These are phyloP conservation scores for Colletotrichum siamense DNA, from an alignment of 2,329 filamentous ascomycete genomes.

Conservation along the genomic window DNA sequence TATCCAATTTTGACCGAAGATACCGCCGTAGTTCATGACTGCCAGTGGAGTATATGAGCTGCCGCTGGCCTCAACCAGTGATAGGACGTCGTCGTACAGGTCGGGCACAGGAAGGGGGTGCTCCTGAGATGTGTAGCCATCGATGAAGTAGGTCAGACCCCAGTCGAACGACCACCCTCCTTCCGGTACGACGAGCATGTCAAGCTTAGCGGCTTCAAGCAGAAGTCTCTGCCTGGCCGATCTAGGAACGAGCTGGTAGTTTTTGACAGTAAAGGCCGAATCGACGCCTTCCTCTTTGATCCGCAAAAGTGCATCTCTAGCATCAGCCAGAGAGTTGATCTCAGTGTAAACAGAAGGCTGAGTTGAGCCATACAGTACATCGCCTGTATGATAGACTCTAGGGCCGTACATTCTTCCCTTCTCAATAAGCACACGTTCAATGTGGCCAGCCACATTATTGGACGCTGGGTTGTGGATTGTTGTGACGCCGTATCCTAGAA, in stretches of 20 bases:
- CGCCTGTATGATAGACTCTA: not conserved
- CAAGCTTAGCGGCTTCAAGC: not conserved
- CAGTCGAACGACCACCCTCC: not conserved
- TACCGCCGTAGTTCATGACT: not conserved
- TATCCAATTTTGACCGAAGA: not conserved
- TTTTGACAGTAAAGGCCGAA: not conserved
- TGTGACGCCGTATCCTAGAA: not conserved
- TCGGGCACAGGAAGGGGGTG: not conserved
- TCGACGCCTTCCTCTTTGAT: not conserved
- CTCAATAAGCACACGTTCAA: not conserved
- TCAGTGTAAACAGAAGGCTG: not conserved
- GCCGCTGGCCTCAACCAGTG: not conserved
- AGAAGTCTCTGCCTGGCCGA: not conserved
- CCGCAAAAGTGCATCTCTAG: not conserved
- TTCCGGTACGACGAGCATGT: not conserved
- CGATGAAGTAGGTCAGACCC: not conserved
- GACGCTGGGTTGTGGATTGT: not conserved
- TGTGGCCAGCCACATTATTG: not conserved
- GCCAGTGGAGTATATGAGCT: not conserved
- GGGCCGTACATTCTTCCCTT: not conserved
- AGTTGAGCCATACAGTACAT: not conserved
- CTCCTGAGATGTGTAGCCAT: not conserved
- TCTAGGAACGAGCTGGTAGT: not conserved
- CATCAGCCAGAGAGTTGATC: not conserved
- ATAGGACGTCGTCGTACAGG: not conserved